Base-by-base conservation (phyloP, 257 asterid species). In the Cynanchum wilfordii region DNA sequence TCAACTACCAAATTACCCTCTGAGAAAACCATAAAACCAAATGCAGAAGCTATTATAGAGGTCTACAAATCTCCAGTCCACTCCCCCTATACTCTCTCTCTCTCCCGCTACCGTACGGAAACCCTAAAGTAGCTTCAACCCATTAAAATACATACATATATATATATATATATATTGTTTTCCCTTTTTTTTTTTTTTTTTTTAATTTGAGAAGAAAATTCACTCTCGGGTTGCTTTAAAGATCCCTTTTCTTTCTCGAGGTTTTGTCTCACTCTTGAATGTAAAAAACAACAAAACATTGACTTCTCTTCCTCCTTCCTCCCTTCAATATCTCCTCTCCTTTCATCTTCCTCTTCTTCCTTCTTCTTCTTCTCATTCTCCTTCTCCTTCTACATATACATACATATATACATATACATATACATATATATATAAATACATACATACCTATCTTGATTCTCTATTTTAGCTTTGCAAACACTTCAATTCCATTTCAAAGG, bases 241-340 rank as follows among this genome's bases (percentile, higher is more conserved):
- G 44, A 47, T 33, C 60, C 62, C 59, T 69, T 49, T 49, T 47
- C 60, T 47, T 52, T 52, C 59, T 49, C 42, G 59, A 49, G 62
- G 56, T 69, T 69, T 50, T 69, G 73, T 69, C 73, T 69, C 73
- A 69, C 73, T 47, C 58, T 69, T 49, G 73, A 13, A 45, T 69
- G 62, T 69, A 62, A 69, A 69, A 69, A 69, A 59, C 47, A 25
- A 30, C 25, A 67, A 51, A 67, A 24, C 40, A 67, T 67, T 67
- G 57, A 67, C 71, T 42, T 67, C 15, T 19, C 7, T n/a, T n/a
- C 12, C 42, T 38, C 15, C 49, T 42, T 33, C 15, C 10, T 8
- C 1, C 8, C 56, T 10, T 13, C 10, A n/a, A n/a, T n/a, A n/a
- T 7, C 11, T 16, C 7, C 5, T 17, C 54, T 67, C 40, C 25